Conservation (phyloP, 2,329 filamentous ascomycete species). For the Gnomoniopsis sp. region DNA sequence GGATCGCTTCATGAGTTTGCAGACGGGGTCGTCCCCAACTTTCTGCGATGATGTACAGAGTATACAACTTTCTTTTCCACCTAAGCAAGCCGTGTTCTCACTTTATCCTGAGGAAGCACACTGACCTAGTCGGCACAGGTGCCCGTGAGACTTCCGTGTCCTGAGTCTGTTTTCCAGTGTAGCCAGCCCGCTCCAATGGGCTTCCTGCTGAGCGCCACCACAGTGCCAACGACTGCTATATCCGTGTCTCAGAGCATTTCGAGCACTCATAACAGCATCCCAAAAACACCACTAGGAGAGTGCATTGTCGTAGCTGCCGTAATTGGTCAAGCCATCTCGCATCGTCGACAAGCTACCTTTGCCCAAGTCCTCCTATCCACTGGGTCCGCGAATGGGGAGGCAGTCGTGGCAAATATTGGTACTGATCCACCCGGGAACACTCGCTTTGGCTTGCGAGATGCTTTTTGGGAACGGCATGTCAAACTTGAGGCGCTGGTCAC, state of each 20-base stretch:
- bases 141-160: constrained; percentile 23
- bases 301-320: constrained; percentile 1
- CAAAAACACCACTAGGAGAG: not conserved
- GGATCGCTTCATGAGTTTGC: constrained; percentile 24
- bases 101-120: not conserved
- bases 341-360: not conserved
- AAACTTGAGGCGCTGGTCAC: constrained; percentile 23
- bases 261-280: no score
- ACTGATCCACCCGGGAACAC: constrained; percentile 19
- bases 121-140: constrained; percentile 17
- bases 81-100: not conserved
- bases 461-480: constrained; percentile 25
- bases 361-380: constrained; percentile 19
- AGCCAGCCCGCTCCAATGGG: constrained; percentile 21
- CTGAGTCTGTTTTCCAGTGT: constrained; percentile 25
- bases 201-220: constrained; percentile 20
- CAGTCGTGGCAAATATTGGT: constrained; percentile 21
- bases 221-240: not conserved
- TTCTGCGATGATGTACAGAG: constrained; percentile 21
- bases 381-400: constrained; percentile 21
- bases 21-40: constrained; percentile 21
- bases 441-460: constrained; percentile 2
- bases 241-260: not conserved
- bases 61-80: constrained; percentile 17
- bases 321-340: not conserved